Percentiles rank a stretch among this genome's conserved stretches.
These are phyloP conservation scores for Sindora glabra DNA, from an alignment of 306 rosid species.

Conservation along the genomic window DNA sequence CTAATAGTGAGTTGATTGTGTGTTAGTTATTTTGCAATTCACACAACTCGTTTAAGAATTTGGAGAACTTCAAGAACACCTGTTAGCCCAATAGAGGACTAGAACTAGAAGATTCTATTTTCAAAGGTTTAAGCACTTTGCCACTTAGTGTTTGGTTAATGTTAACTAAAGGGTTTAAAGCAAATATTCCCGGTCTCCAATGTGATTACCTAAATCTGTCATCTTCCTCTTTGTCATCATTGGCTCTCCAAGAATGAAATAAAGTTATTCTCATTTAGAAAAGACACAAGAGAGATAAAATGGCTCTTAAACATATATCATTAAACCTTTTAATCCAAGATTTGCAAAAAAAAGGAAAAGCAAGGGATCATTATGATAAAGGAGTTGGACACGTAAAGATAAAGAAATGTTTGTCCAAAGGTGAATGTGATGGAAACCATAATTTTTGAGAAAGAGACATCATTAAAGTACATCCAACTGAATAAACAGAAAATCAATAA, in stretches of 20 bases:
- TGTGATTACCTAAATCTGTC: constrained; percentile 46
- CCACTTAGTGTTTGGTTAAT: constrained; percentile 27
- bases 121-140: constrained; percentile 15
- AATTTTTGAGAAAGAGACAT: constrained; percentile 11
- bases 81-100: constrained; percentile 17
- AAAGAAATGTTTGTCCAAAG: constrained; percentile 50
- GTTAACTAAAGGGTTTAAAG: constrained; percentile 31
- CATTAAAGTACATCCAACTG: not conserved
- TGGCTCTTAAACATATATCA: constrained; percentile 35
- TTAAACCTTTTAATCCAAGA: constrained; percentile 46
- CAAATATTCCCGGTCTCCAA: constrained; percentile 39
- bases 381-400: constrained; percentile 44
- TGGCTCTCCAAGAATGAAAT: constrained; percentile 27
- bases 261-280: constrained; percentile 33
- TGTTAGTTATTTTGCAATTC: too few relatives aligned
- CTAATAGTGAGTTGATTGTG: too few relatives aligned
- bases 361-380: constrained; percentile 42
- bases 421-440: constrained; percentile 34
- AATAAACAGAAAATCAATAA: constrained; percentile 15
- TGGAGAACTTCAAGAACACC: constrained; percentile 29
- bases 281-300: constrained; percentile 34
- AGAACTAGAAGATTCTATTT: constrained; percentile 46
- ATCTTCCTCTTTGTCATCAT: constrained; percentile 29
- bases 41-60: too few relatives aligned
- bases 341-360: constrained; percentile 42